Evolutionary conservation across 768 basidiomycete species (phyloP).

Genomic region (Podaxis mareebaensis): DNA sequence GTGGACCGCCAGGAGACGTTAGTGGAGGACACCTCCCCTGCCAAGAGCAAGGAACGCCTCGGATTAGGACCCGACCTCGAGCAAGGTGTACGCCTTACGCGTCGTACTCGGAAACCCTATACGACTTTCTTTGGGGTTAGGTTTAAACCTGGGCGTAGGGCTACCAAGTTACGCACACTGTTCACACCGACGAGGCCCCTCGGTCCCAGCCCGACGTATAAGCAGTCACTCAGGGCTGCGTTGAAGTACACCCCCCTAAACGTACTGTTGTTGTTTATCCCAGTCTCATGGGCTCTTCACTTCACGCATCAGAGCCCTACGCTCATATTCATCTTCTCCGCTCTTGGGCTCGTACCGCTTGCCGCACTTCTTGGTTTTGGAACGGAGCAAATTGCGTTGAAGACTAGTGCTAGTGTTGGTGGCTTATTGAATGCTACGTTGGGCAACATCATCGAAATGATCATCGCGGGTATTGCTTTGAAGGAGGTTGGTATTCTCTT

Average conservation of each 20-base stretch:
- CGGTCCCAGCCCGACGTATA: slow-evolving; percentile 38
- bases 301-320: slow-evolving; percentile 46
- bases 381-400: slow-evolving; percentile 52
- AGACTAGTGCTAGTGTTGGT: slow-evolving; percentile 49
- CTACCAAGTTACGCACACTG: slow-evolving; percentile 28
- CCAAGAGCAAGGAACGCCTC: neutral
- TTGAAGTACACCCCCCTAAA: slow-evolving; percentile 40
- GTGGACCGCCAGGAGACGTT: slow-evolving; percentile 23
- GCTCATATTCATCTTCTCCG: slow-evolving; percentile 47
- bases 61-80: slow-evolving; percentile 5
- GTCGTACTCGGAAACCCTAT: slow-evolving; percentile 9
- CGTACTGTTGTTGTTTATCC: slow-evolving; percentile 47
- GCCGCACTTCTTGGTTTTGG: slow-evolving; percentile 52
- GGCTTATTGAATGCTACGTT: slow-evolving; percentile 55
- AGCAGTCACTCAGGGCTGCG: slow-evolving; percentile 30
- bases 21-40: neutral
- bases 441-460: slow-evolving; percentile 55
- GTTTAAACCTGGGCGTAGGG: neutral
- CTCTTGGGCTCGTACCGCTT: slow-evolving; percentile 51
- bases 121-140: neutral
- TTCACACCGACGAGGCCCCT: slow-evolving; percentile 32
- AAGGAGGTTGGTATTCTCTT: slow-evolving; percentile 27
- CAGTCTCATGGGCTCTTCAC: slow-evolving; percentile 50
- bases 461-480: slow-evolving; percentile 47
- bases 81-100: neutral